These are phyloP conservation scores for Lachnellula suecica DNA, from an alignment of 2,329 filamentous ascomycete genomes.

Conservation along the genomic window DNA sequence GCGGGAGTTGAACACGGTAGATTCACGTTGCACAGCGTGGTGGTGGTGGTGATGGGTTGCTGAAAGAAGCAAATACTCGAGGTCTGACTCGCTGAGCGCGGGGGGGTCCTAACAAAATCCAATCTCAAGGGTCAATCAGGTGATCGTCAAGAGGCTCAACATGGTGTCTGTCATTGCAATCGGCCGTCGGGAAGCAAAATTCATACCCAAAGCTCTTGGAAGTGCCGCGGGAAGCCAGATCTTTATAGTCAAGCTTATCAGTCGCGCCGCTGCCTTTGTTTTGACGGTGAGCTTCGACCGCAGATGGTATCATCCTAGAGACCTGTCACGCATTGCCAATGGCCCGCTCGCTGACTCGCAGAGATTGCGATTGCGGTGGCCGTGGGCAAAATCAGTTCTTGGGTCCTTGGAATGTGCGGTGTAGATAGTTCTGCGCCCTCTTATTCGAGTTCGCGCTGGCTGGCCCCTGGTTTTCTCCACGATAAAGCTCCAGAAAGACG, in stretches of 20 bases:
- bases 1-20: background rate
- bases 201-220: background rate
- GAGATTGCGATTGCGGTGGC: background rate
- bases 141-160: background rate
- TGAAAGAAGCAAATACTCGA: background rate
- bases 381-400: background rate
- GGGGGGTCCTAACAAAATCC: too few relatives aligned
- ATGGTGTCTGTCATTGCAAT: background rate
- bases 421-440: slow-evolving; percentile 12
- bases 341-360: background rate
- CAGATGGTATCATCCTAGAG: slow-evolving; percentile 18
- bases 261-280: slow-evolving; percentile 8
- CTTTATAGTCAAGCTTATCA: slow-evolving; percentile 24
- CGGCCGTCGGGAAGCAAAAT: background rate
- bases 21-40: background rate
- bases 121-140: too few relatives aligned
- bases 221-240: slow-evolving; percentile 10
- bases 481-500: background rate
- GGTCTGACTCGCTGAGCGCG: background rate
- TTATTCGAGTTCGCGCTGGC: slow-evolving; percentile 15
- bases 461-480: background rate
- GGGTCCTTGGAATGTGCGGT: background rate
- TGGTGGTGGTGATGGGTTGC: background rate
- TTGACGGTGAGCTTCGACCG: background rate
- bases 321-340: slow-evolving; percentile 17